A percentile compares a stretch with the other conserved stretches of the same genome.
phyloP scores from a whole-genome alignment of 179 eudicot species.

The Carnegiea gigantea region DNA sequence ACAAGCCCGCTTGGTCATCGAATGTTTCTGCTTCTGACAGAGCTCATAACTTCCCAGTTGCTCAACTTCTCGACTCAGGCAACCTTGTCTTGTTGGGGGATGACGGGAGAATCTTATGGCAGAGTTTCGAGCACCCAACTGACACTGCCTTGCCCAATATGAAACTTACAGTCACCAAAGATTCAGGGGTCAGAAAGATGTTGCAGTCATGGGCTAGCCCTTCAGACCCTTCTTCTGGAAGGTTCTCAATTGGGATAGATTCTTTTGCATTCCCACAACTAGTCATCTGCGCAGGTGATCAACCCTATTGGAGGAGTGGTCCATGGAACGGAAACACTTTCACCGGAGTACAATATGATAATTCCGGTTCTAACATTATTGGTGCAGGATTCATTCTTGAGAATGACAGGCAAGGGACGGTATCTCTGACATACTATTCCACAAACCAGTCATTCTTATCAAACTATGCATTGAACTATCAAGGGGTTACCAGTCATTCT shows the following conservation, averaged over 20 bases:
- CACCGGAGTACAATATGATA: constrained; percentile 16
- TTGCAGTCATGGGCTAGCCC: constrained; percentile 27
- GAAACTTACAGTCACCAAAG: constrained; percentile 11
- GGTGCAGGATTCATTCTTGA: constrained; percentile 19
- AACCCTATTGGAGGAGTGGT: constrained; percentile 26
- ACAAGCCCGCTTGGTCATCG: constrained; percentile 21
- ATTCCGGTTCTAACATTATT: neutral
- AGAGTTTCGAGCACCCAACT: constrained; percentile 29
- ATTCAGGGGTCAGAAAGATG: neutral
- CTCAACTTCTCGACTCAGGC: constrained; percentile 22
- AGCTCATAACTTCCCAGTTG: neutral
- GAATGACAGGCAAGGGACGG: constrained; percentile 22
- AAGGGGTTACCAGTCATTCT: constrained; percentile 12
- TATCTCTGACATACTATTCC: constrained; percentile 13
- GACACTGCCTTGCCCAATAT: constrained; percentile 22
- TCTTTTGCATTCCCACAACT: constrained; percentile 19
- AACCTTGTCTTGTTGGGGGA: constrained; percentile 18
- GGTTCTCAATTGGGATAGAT: constrained; percentile 21
- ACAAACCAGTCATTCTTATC: constrained; percentile 8
- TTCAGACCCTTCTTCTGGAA: constrained; percentile 35
- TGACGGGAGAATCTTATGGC: constrained; percentile 26
- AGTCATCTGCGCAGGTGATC: constrained; percentile 17
- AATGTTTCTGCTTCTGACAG: neutral
- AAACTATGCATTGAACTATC: constrained; percentile 12
- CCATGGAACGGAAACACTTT: constrained; percentile 27